A percentile compares a stretch with the other conserved stretches of the same genome.
Evolutionary conservation across 1,139 yeast genomes (phyloP).

Genomic region (Pichia sp.): DNA sequence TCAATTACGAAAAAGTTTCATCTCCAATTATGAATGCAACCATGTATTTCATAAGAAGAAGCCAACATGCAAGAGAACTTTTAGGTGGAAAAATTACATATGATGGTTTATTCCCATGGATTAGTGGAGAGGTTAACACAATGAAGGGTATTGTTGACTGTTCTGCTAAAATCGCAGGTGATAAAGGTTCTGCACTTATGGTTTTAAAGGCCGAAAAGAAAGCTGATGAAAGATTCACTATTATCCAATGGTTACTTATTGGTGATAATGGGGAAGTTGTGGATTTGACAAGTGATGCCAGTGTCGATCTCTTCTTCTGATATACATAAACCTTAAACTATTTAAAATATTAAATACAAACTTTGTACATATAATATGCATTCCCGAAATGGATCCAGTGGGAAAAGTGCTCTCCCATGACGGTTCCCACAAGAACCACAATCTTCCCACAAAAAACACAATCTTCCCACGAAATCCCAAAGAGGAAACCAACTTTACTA

Average conservation of each 20-base stretch:
- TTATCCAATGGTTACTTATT: constrained; percentile 53
- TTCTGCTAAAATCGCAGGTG: constrained; percentile 63
- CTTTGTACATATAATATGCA: neutral
- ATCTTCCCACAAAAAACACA: neutral
- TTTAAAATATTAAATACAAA: neutral
- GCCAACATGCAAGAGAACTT: constrained; percentile 53
- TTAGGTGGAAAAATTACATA: constrained; percentile 76
- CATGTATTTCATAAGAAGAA: constrained; percentile 75
- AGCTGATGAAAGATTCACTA: constrained; percentile 49
- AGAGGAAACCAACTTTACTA: too few species aligned
- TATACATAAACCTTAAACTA: neutral
- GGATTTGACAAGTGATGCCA: constrained; percentile 49
- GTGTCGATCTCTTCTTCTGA: constrained; percentile 31
- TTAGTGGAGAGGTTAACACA: constrained; percentile 75
- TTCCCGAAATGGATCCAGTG: too few species aligned
- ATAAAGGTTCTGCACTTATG: constrained; percentile 40
- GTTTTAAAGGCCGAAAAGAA: constrained; percentile 58
- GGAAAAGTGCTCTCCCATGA: too few species aligned
- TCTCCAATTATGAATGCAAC: constrained; percentile 89
- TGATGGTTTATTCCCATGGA: constrained; percentile 77
- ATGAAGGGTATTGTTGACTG: constrained; percentile 77
- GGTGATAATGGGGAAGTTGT: constrained; percentile 36
- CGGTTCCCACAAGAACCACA: neutral
- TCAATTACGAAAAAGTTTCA: constrained; percentile 86
- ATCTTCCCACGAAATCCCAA: neutral